A percentile compares a stretch with the other conserved stretches of the same genome.
These are phyloP conservation scores for Thymus quinquecostatus DNA, from an alignment of 257 asterid genomes.

Conservation along the genomic window DNA sequence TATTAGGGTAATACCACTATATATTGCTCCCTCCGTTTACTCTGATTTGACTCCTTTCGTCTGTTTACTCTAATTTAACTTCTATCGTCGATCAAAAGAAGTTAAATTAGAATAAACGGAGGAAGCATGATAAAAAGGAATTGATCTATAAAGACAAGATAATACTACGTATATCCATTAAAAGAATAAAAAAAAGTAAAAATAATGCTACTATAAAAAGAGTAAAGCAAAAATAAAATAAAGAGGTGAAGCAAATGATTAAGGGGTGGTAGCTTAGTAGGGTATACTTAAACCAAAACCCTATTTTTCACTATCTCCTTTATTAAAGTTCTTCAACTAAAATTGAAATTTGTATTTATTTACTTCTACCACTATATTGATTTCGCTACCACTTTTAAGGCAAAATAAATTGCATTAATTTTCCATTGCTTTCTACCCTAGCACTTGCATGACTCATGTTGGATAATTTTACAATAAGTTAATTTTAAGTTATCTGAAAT, in stretches of 20 bases:
- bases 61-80: too few relatives aligned
- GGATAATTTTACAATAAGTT: too few relatives aligned
- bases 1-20: not conserved
- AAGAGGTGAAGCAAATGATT: conserved; percentile 14
- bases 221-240: not conserved
- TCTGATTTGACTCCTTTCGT: too few relatives aligned
- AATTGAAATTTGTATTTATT: not conserved
- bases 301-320: not conserved
- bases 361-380: not conserved
- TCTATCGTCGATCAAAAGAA: too few relatives aligned
- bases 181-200: conserved; percentile 20
- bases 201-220: not conserved
- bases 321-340: not conserved
- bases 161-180: not conserved
- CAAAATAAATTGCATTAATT: conserved; percentile 22
- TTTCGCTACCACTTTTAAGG: conserved; percentile 10
- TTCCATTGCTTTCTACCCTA: conserved; percentile 9
- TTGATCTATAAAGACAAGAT: not conserved
- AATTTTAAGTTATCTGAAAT: too few relatives aligned
- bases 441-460: not conserved
- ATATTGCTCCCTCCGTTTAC: too few relatives aligned
- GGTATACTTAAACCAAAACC: not conserved
- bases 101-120: too few relatives aligned
- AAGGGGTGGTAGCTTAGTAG: not conserved
- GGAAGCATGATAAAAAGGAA: not conserved